Conservation (phyloP, 2,329 filamentous ascomycete species). For the Aspergillus piperis region DNA sequence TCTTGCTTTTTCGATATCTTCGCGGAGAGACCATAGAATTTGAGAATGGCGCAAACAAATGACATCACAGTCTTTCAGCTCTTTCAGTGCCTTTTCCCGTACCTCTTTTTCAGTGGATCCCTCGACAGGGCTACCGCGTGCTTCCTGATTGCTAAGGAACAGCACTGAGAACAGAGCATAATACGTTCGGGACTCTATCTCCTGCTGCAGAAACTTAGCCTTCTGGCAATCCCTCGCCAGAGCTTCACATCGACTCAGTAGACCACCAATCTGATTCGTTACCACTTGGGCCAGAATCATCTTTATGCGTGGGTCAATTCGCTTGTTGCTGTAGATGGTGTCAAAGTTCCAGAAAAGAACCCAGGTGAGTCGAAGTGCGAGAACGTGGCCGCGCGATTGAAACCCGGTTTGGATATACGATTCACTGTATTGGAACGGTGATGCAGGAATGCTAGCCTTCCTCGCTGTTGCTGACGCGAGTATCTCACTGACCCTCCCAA, state of each 20-base stretch:
- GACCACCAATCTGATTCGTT: neutral
- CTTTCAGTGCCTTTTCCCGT: neutral
- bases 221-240: neutral
- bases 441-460: neutral
- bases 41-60: neutral
- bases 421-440: neutral
- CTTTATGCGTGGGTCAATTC: neutral
- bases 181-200: conserved; percentile 9
- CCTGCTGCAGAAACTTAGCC: conserved; percentile 3
- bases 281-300: neutral
- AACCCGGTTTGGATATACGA: conserved; percentile 8
- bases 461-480: conserved; percentile 6
- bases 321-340: neutral
- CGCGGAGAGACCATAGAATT: neutral
- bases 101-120: neutral
- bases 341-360: neutral
- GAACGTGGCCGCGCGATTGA: conserved; percentile 3
- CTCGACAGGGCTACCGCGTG: neutral
- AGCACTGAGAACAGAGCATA: conserved; percentile 9
- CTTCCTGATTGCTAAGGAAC: neutral
- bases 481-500: conserved; percentile 9
- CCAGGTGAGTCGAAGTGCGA: conserved; percentile 7
- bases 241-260: neutral
- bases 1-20: conserved; percentile 9
- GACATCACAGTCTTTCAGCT: neutral